Evolutionary conservation across 352 stramenopile species (phyloP).

Genomic region (Phytophthora ramorum): DNA sequence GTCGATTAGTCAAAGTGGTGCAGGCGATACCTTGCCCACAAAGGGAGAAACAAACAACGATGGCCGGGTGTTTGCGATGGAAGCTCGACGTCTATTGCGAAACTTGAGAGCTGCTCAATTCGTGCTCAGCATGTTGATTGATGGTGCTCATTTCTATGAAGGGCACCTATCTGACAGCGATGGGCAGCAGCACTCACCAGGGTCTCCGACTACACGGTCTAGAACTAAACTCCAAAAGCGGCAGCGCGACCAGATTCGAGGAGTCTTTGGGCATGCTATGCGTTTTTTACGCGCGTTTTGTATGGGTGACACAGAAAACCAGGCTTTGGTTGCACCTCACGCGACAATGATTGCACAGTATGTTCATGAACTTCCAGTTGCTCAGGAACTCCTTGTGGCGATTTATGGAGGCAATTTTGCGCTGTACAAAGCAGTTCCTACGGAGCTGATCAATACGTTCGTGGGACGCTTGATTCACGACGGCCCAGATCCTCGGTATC

Average conservation of each 20-base stretch:
- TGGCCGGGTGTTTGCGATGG: slow-evolving; percentile 34
- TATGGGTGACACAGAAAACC: slow-evolving; percentile 51
- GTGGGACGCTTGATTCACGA: slow-evolving; percentile 50
- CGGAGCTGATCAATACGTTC: slow-evolving; percentile 65
- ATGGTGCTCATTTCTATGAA: slow-evolving; percentile 78
- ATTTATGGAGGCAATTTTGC: slow-evolving; percentile 57
- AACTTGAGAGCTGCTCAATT: slow-evolving; percentile 68
- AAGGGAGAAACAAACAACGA: slow-evolving; percentile 11
- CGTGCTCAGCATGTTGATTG: slow-evolving; percentile 69
- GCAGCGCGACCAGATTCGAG: slow-evolving; percentile 60
- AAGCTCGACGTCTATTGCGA: slow-evolving; percentile 62
- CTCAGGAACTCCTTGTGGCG: slow-evolving; percentile 62
- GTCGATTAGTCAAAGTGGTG: slow-evolving; percentile 1
- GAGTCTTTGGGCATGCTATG: slow-evolving; percentile 63
- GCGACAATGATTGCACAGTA: slow-evolving; percentile 61
- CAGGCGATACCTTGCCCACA: background rate
- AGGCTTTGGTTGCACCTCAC: slow-evolving; percentile 54
- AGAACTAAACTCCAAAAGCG: slow-evolving; percentile 49
- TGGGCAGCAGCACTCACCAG: slow-evolving; percentile 30
- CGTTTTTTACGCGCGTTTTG: slow-evolving; percentile 69
- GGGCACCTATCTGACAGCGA: slow-evolving; percentile 41
- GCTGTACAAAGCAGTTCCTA: slow-evolving; percentile 64
- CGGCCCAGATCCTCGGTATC: slow-evolving; percentile 53
- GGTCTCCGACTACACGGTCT: slow-evolving; percentile 33
- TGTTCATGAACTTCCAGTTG: slow-evolving; percentile 59